A percentile compares a stretch with the other conserved stretches of the same genome.
phyloP scores from a whole-genome alignment of 768 basidiomycete species.

The Sporobolomyces roseus region DNA sequence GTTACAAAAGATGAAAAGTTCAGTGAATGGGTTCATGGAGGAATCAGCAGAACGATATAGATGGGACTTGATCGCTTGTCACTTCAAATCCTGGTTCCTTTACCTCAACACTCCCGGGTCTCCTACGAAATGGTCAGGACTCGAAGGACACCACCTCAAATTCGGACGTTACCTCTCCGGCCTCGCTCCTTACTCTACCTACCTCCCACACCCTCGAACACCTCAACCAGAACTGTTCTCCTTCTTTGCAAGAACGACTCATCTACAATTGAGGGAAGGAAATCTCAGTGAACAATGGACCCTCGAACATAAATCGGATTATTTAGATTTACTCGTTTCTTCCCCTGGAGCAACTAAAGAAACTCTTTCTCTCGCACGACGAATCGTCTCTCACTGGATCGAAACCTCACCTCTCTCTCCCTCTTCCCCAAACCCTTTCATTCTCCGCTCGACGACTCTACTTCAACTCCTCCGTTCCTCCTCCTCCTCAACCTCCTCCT shows the following conservation, averaged over 20 bases:
- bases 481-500: too few relatives aligned
- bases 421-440: neutral
- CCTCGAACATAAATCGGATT: neutral
- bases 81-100: too few relatives aligned
- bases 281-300: neutral
- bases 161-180: conserved; percentile 27
- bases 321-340: neutral
- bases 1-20: too few relatives aligned
- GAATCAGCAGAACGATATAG: conserved; percentile 7
- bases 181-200: conserved; percentile 15
- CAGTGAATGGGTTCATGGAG: neutral
- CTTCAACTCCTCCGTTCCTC: too few relatives aligned
- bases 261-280: neutral
- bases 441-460: too few relatives aligned
- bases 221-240: neutral
- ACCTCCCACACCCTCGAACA: neutral
- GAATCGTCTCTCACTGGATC: neutral
- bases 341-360: neutral
- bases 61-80: conserved; percentile 13
- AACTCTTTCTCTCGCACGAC: conserved; percentile 11
- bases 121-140: too few relatives aligned
- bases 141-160: neutral
- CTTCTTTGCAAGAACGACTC: neutral
- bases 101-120: too few relatives aligned
- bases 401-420: neutral